phyloP scores from a whole-genome alignment of 805 yeast genomes.

The Yamadazyma laniorum region DNA sequence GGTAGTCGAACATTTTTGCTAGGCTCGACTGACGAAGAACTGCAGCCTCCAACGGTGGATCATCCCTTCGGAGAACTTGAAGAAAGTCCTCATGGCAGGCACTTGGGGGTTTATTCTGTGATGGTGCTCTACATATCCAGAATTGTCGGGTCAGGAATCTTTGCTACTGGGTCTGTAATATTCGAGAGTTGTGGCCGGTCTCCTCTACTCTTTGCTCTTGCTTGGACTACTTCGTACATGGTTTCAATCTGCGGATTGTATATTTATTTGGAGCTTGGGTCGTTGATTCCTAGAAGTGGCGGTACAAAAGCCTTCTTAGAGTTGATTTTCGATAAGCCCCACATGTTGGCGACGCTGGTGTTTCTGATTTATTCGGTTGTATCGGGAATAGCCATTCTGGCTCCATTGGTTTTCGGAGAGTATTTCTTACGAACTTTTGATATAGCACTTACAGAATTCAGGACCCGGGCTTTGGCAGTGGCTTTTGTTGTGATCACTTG shows the following conservation, averaged over 20 bases:
- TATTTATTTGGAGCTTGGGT: constrained; percentile 67
- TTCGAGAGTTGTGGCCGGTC: constrained; percentile 70
- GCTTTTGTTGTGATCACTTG: constrained; percentile 27
- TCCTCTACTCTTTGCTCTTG: constrained; percentile 52
- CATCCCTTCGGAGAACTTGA: constrained; percentile 33
- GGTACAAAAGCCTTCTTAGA: constrained; percentile 75
- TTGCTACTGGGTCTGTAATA: constrained; percentile 68
- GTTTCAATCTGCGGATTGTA: constrained; percentile 66
- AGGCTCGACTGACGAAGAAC: constrained; percentile 6
- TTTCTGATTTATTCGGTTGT: constrained; percentile 48
- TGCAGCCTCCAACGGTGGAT: neutral
- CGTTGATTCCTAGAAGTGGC: constrained; percentile 70
- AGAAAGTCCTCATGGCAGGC: constrained; percentile 71
- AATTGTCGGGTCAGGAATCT: constrained; percentile 76
- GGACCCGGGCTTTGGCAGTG: constrained; percentile 33
- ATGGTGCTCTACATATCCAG: constrained; percentile 62
- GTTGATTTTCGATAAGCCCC: constrained; percentile 61
- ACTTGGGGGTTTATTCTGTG: constrained; percentile 67
- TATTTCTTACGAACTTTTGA: constrained; percentile 50
- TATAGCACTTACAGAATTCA: constrained; percentile 33
- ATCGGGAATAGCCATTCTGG: constrained; percentile 56
- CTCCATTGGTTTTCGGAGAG: constrained; percentile 61
- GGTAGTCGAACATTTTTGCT: constrained; percentile 10
- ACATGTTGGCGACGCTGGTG: constrained; percentile 50
- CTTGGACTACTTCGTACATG: constrained; percentile 63